Evolutionary conservation across 768 basidiomycete genomes (phyloP).

Genomic region (Suillus clintonianus): DNA sequence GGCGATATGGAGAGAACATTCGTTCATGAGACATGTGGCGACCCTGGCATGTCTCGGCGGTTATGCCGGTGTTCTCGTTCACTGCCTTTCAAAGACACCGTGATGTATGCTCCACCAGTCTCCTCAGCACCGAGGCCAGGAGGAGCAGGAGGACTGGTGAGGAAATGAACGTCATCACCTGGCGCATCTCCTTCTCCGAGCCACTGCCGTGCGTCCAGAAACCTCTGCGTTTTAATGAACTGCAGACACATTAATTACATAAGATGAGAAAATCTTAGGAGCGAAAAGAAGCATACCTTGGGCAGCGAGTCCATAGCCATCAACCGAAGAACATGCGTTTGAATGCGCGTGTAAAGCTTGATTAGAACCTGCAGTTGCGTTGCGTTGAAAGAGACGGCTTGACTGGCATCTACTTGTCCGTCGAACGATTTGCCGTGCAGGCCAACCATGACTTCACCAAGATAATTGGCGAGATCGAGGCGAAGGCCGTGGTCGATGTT

Average conservation of each 20-base stretch:
- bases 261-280: conserved; percentile 11
- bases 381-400: conserved; percentile 85
- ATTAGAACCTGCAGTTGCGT: conserved; percentile 96
- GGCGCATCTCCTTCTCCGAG: conserved; percentile 74
- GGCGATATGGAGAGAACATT: conserved; percentile 12
- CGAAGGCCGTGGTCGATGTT: conserved; percentile 98
- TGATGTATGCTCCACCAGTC: conserved; percentile 83
- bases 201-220: conserved; percentile 78
- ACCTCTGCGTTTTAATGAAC: conserved; percentile 89
- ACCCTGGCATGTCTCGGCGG: conserved; percentile 24
- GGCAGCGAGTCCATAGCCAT: conserved; percentile 99
- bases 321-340: conserved; percentile 93
- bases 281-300: conserved; percentile 54
- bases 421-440: conserved; percentile 76
- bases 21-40: conserved; percentile 32
- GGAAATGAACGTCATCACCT: conserved; percentile 58
- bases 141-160: conserved; percentile 62
- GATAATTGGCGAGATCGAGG: conserved; percentile 90
- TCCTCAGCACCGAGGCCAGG: conserved; percentile 69
- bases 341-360: conserved; percentile 91
- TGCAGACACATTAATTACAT: conserved; percentile 27
- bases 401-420: conserved; percentile 79
- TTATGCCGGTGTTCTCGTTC: conserved; percentile 61
- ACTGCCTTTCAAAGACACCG: conserved; percentile 78
- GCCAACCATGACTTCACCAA: conserved; percentile 84